Base-by-base conservation (phyloP, 768 basidiomycete genomes). In the Amanita molliuscula region DNA sequence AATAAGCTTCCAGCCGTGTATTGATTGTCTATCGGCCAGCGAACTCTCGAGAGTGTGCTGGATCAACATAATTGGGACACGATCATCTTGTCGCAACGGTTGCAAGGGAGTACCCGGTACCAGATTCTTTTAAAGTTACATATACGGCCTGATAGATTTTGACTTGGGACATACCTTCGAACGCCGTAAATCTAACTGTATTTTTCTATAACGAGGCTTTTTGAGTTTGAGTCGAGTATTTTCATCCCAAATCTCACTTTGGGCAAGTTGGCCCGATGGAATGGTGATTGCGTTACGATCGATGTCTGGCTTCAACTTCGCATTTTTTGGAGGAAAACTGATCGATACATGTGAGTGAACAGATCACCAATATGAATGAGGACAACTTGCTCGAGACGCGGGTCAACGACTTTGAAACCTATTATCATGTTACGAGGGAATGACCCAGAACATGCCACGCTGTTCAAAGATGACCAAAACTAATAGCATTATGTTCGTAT, bases 1-100 rank as follows among this genome's bases (percentile, higher is more conserved):
- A 41, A 96, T 71, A 7, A 99, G 67, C 6, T 83, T 91, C 85
- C 89, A 96, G 34, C 94, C 93, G 57, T 92, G 82, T 26, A 91
- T 67, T 1, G 74, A 68, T 55, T 71, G 68, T 8, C 59, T 62
- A 37, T 65, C 62, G 13, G 63, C 57, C 13, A 58, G 52, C 35
- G 50, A 50, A 21, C 61, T 57, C 53, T 81, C 79, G 18, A 88
- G 58, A 8, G 89, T 84, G 18, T 80, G 80, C 60, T 93, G 91
- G 6, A 94, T 77, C 41, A 99, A 75, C 35, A 97, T 65, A 45
- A 93, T 64, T 1, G 94, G 92, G 13, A 97, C 68, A 15, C 87
- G 82, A 61, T 88, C 82, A 61, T 99, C 95, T 57, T 86, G 76
- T 3, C 78, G 76, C 15, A 75, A 66, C 0, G 91, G 72, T 16